phyloP scores from a whole-genome alignment of 2,329 filamentous ascomycete genomes.

The Ophiocordyceps camponoti-saundersi region DNA sequence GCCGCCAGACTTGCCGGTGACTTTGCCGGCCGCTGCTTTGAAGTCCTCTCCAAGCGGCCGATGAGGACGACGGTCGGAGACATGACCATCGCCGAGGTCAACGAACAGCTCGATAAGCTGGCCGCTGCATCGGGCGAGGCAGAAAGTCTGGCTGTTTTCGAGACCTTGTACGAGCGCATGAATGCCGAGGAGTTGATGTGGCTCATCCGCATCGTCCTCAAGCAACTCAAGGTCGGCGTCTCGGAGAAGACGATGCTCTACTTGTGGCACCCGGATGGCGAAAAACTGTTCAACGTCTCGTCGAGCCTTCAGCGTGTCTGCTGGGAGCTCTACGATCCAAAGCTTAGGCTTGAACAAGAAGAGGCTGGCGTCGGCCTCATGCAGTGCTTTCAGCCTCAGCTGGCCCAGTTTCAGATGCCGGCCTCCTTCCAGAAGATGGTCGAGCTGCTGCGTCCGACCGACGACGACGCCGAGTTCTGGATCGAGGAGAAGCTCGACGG shows the following conservation, averaged over 20 bases:
- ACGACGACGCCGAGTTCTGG: conserved; percentile 70
- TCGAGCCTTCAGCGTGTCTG: conserved; percentile 82
- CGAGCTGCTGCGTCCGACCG: conserved; percentile 42
- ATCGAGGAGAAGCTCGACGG: conserved; percentile 97
- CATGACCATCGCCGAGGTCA: conserved; percentile 81
- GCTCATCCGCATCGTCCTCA: conserved; percentile 84
- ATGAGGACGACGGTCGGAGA: conserved; percentile 57
- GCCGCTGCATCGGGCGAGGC: conserved; percentile 61
- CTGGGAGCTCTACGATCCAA: conserved; percentile 74
- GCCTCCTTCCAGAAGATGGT: conserved; percentile 66
- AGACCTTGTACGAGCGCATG: conserved; percentile 78
- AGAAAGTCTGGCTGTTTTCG: conserved; percentile 68
- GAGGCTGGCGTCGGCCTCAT: conserved; percentile 64
- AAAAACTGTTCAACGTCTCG: conserved; percentile 72
- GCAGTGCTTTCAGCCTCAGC: conserved; percentile 91
- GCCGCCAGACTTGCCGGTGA: conserved; percentile 62
- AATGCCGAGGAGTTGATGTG: conserved; percentile 86
- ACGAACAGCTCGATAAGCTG: conserved; percentile 65
- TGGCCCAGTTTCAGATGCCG: conserved; percentile 81
- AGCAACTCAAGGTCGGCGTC: conserved; percentile 56
- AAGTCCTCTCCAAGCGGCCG: conserved; percentile 70
- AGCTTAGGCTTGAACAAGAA: conserved; percentile 55
- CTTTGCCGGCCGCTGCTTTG: conserved; percentile 78
- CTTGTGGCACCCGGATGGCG: conserved; percentile 64
- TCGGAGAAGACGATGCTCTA: conserved; percentile 81